These are phyloP conservation scores for Aspergillus terreus DNA, from an alignment of 2,329 filamentous ascomycete genomes.

Conservation along the genomic window DNA sequence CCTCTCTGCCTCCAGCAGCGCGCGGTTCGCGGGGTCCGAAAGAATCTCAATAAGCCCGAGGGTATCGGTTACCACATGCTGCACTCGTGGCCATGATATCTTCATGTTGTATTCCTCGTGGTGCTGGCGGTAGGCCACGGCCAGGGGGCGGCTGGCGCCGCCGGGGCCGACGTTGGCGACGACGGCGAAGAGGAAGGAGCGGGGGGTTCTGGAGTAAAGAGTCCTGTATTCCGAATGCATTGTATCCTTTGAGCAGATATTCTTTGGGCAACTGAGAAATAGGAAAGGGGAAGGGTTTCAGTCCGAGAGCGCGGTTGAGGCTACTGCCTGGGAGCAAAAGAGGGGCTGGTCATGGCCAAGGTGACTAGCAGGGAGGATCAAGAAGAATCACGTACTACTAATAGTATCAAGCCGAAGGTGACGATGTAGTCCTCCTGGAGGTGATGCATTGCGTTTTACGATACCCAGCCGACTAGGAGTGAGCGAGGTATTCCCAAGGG, in stretches of 20 bases:
- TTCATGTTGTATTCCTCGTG: not conserved
- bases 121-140: conserved; percentile 14
- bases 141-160: conserved; percentile 10
- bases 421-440: no score
- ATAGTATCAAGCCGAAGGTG: no score
- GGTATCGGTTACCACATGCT: conserved; percentile 9
- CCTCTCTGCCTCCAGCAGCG: conserved; percentile 13
- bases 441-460: no score
- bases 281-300: not conserved
- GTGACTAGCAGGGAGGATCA: no score
- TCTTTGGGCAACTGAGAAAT: not conserved
- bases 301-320: no score
- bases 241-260: not conserved
- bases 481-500: no score
- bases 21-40: conserved; percentile 13
- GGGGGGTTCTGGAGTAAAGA: not conserved
- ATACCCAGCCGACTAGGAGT: no score
- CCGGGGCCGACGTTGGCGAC: conserved; percentile 13
- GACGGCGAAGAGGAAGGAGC: conserved; percentile 13
- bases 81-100: no score
- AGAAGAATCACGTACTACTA: no score
- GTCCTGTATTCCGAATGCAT: not conserved
- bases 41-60: conserved; percentile 11
- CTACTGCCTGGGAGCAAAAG: no score
- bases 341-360: no score